These are phyloP conservation scores for Termitomyces sp. DNA, from an alignment of 768 basidiomycete species.

Conservation along the genomic window DNA sequence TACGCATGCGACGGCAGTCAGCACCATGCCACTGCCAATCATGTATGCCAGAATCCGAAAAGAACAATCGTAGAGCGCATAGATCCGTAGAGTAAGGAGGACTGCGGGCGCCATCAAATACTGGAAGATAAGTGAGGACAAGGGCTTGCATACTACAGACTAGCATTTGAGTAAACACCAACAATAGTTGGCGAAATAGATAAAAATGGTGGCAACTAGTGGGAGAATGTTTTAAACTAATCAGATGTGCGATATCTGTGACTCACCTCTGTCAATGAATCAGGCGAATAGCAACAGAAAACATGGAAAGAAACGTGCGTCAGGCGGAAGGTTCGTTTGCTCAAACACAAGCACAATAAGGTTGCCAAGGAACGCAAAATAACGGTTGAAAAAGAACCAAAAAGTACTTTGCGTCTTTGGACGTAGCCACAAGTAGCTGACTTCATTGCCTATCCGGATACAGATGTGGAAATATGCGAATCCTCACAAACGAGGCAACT, in stretches of 20 bases:
- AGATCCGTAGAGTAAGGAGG: constrained; percentile 41
- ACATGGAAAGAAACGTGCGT: constrained; percentile 13
- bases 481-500: neutral
- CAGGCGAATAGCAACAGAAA: neutral
- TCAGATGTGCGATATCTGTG: neutral
- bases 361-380: constrained; percentile 37
- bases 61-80: constrained; percentile 42
- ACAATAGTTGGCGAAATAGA: constrained; percentile 32
- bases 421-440: constrained; percentile 38
- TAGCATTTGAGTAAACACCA: constrained; percentile 38
- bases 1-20: constrained; percentile 30
- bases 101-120: constrained; percentile 18
- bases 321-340: constrained; percentile 19
- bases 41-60: constrained; percentile 29
- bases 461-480: neutral
- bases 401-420: constrained; percentile 31
- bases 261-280: constrained; percentile 11
- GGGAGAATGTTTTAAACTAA: neutral
- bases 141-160: constrained; percentile 33
- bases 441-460: constrained; percentile 26
- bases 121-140: neutral
- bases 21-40: constrained; percentile 22
- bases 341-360: constrained; percentile 23
- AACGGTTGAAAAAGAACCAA: constrained; percentile 46
- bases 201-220: constrained; percentile 34